Conservation (phyloP, 192 early-diverging fungal genomes). For the Coemansia sp. region DNA sequence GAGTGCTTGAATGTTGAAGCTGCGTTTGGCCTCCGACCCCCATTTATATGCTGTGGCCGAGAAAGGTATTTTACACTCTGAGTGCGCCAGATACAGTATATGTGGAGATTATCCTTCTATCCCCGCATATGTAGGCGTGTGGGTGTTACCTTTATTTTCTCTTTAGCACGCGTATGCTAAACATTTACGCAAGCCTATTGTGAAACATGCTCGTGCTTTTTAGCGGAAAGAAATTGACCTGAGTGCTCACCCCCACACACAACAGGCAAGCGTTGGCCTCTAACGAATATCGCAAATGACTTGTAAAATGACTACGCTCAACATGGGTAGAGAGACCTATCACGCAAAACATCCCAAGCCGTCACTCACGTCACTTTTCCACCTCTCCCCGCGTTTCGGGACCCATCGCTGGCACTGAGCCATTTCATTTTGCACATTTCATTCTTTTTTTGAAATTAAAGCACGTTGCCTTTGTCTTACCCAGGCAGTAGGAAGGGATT, state of each 20-base stretch:
- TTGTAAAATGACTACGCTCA: background rate
- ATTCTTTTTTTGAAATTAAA: background rate
- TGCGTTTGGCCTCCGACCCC: background rate
- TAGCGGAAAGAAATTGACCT: background rate
- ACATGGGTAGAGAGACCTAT: background rate
- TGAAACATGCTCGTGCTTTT: background rate
- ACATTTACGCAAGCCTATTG: background rate
- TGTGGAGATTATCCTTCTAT: background rate
- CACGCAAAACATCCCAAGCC: background rate
- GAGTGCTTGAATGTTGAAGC: background rate
- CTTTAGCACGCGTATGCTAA: background rate
- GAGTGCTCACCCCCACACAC: background rate
- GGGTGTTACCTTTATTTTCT: background rate
- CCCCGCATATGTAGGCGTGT: background rate
- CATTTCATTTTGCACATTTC: background rate
- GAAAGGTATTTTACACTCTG: background rate
- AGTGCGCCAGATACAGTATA: background rate
- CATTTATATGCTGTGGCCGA: background rate
- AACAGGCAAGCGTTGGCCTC: background rate
- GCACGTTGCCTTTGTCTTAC: background rate
- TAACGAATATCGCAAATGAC: background rate
- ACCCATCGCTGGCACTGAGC: background rate
- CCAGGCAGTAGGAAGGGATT: background rate
- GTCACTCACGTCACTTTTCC: background rate
- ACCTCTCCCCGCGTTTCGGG: background rate